phyloP scores from a whole-genome alignment of 768 basidiomycete genomes.

The Lentinus brumalis region DNA sequence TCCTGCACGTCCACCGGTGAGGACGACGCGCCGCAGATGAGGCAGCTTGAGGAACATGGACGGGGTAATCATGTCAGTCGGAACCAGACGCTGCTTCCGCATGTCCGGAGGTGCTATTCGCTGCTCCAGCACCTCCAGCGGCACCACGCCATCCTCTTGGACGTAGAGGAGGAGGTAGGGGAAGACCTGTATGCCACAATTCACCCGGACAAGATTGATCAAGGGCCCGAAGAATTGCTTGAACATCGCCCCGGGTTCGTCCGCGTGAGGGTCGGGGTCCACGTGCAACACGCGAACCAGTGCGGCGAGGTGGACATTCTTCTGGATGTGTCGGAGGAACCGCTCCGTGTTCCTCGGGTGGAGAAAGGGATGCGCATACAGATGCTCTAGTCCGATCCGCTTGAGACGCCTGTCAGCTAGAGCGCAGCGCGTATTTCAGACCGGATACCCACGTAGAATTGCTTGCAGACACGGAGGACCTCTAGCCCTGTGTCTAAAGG shows the following conservation, averaged over 20 bases:
- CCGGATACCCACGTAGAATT: background rate
- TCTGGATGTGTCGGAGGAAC: no score
- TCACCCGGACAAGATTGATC: background rate
- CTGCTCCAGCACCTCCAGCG: background rate
- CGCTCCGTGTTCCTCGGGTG: no score
- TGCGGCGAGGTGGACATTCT: no score
- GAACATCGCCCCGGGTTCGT: background rate
- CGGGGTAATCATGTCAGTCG: background rate
- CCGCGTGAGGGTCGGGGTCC: background rate
- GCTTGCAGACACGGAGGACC: conserved; percentile 1
- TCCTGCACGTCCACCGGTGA: background rate
- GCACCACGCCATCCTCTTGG: background rate
- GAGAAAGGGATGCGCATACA: background rate
- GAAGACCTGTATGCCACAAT: background rate
- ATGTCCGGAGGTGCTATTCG: background rate
- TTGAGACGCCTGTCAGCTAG: background rate
- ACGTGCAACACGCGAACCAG: background rate
- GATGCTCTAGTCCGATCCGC: background rate
- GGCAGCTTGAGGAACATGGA: background rate
- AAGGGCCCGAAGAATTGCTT: background rate
- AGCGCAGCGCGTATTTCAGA: background rate
- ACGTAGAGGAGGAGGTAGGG: background rate
- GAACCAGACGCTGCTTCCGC: background rate
- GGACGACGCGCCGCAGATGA: background rate
- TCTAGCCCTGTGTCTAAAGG: background rate